Evolutionary conservation across 2,329 filamentous ascomycete species (phyloP), one percentile per base, ranked within the genome.

Genomic region (Aspergillus sp.): DNA sequence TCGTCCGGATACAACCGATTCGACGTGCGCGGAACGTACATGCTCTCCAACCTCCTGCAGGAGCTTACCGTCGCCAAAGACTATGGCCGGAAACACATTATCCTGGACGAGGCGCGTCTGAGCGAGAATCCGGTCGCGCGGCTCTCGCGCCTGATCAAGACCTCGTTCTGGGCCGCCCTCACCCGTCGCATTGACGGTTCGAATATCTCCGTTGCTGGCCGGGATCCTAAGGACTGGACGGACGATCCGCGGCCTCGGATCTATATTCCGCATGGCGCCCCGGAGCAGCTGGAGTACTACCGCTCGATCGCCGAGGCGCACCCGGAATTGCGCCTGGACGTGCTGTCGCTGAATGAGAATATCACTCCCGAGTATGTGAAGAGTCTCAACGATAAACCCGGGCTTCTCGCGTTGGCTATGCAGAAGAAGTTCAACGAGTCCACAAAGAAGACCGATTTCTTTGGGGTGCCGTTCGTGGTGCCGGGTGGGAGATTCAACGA

Each of bases 401-500:
- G 91, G 10, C 71, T 98, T 26, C 69, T 98, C 29, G 89, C 91
- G 3, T 72, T 96, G 34, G 91, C 80, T 30, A 93, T 95, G 78
- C 81, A 91, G 48, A 77, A 88, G 53, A 69, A 74, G 26, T 66
- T 63, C 8, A 75, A 93, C 48, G 73, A 75, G 4, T 65, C 66
- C 15, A 82, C 82, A 3, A 80, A 80, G 24, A 71, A 82, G 54
- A 76, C 74, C 40, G 81, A 81, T 3, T 66, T 93, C 25, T 71
- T 72, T 22, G 91, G 91, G 3, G 70, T 93, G 37, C 89, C 91
- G 0, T 98, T 96, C 49, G 86, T 96, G n/a, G 91, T 98, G 3
- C 91, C 91, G 0, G 91, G 91, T 38, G 91, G 91, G 15, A 78
- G 91, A 17, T 98, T 98, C 77, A 98, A 98, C 61, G 91, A 98